phyloP scores from a whole-genome alignment of 1,284 basidiomycete genomes.

The Polyporus tsugae region DNA sequence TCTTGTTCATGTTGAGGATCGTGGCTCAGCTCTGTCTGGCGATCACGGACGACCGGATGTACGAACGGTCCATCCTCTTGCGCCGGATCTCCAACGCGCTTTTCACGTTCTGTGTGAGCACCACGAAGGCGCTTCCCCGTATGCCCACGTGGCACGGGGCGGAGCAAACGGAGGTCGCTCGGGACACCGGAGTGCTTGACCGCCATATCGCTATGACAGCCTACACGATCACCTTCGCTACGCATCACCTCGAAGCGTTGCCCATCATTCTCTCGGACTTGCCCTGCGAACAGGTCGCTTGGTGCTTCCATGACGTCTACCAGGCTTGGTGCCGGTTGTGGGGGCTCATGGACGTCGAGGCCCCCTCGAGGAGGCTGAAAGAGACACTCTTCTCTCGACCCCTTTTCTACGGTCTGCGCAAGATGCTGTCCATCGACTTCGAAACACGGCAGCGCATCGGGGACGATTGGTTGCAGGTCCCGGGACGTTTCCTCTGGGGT shows the following conservation, averaged over 20 bases:
- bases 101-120: slow-evolving; percentile 14
- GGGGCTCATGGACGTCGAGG: slow-evolving; percentile 3
- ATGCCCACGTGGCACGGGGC: slow-evolving; percentile 24
- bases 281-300: neutral
- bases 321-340: neutral
- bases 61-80: slow-evolving; percentile 11
- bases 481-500: slow-evolving; percentile 3
- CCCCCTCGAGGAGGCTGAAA: neutral
- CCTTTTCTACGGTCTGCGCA: neutral
- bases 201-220: slow-evolving; percentile 24
- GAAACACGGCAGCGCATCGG: neutral
- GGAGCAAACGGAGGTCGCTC: slow-evolving; percentile 24
- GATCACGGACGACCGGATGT: slow-evolving; percentile 19
- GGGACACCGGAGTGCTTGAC: slow-evolving; percentile 17
- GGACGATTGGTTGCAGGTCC: neutral
- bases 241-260: slow-evolving; percentile 11
- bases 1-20: neutral
- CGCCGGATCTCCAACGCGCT: neutral
- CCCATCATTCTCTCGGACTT: neutral
- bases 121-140: slow-evolving; percentile 12
- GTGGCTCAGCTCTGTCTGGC: slow-evolving; percentile 7
- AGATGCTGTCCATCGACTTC: neutral
- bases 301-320: slow-evolving; percentile 3
- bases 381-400: neutral
- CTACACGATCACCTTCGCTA: slow-evolving; percentile 26